These are phyloP conservation scores for Dictyostelium brefeldianum DNA, from an alignment of 78 protist genomes.

Conservation along the genomic window DNA sequence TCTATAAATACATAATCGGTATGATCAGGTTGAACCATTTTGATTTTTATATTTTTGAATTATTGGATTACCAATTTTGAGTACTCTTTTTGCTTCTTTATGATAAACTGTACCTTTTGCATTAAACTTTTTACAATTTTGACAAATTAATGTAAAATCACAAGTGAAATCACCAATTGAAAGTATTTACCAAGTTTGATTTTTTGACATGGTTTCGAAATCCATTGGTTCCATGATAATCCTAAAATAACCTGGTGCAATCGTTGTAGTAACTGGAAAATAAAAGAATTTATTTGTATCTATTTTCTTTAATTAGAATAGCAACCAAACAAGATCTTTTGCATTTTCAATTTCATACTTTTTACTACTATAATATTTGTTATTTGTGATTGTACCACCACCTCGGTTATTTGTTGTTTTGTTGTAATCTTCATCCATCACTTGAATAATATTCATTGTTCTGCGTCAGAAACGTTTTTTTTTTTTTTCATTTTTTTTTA, in stretches of 20 bases:
- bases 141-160: slow-evolving; percentile 70
- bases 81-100: slow-evolving; percentile 60
- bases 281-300: slow-evolving; percentile 50
- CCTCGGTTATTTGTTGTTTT: not conserved
- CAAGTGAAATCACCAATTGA: slow-evolving; percentile 20
- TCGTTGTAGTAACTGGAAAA: slow-evolving; percentile 46
- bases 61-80: not conserved
- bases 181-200: not conserved
- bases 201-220: slow-evolving; percentile 50
- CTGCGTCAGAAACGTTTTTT: too few relatives aligned
- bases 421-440: too few relatives aligned
- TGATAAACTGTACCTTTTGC: not conserved
- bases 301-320: slow-evolving; percentile 30
- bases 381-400: not conserved
- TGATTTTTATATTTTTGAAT: slow-evolving; percentile 5
- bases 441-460: not conserved
- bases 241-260: slow-evolving; percentile 69
- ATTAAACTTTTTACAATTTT: slow-evolving; percentile 75
- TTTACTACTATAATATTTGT: not conserved
- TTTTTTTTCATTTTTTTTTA: too few relatives aligned
- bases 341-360: not conserved
- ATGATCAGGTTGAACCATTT: not conserved
- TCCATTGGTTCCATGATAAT: slow-evolving; percentile 79
- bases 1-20: not conserved
- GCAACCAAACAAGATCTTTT: not conserved